Conservation (phyloP, 2,329 filamentous ascomycete species). For the Didymella lethalis region DNA sequence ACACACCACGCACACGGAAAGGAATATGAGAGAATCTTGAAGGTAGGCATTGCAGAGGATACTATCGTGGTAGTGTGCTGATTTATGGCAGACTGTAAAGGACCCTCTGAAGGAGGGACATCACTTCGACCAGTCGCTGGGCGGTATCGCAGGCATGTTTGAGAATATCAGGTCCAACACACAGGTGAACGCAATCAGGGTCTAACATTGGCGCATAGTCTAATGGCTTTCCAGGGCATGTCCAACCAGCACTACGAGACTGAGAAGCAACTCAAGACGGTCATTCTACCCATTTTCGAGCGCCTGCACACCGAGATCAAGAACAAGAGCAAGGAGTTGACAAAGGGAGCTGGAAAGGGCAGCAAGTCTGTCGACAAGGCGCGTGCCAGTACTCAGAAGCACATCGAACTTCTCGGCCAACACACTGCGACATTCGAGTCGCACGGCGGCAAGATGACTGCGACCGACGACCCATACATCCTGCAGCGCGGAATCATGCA, state of each 20-base stretch:
- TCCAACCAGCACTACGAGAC: slow-evolving; percentile 90
- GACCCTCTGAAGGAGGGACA: slow-evolving; percentile 86
- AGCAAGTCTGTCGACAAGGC: slow-evolving; percentile 93
- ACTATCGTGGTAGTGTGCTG: slow-evolving; percentile 1
- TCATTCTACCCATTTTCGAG: slow-evolving; percentile 86
- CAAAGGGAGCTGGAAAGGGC: slow-evolving; percentile 79
- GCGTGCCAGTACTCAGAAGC: slow-evolving; percentile 85
- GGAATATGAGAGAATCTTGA: slow-evolving; percentile 94
- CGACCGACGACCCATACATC: slow-evolving; percentile 86
- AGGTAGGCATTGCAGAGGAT: slow-evolving; percentile 59
- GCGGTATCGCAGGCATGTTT: slow-evolving; percentile 87
- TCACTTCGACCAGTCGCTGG: slow-evolving; percentile 91
- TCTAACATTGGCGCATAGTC: background rate
- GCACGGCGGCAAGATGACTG: slow-evolving; percentile 72
- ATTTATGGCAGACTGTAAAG: slow-evolving; percentile 73
- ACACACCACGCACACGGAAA: slow-evolving; percentile 84
- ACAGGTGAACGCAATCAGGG: slow-evolving; percentile 58
- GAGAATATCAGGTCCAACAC: slow-evolving; percentile 95
- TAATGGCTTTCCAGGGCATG: slow-evolving; percentile 66
- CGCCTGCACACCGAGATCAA: slow-evolving; percentile 96
- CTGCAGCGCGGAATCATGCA: slow-evolving; percentile 81
- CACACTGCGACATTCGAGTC: slow-evolving; percentile 83
- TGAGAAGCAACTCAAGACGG: slow-evolving; percentile 86
- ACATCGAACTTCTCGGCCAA: slow-evolving; percentile 91
- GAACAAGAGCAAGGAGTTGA: slow-evolving; percentile 90